Evolutionary conservation across 163 green algal species (phyloP).

Genomic region (Chlorella variabilis): DNA sequence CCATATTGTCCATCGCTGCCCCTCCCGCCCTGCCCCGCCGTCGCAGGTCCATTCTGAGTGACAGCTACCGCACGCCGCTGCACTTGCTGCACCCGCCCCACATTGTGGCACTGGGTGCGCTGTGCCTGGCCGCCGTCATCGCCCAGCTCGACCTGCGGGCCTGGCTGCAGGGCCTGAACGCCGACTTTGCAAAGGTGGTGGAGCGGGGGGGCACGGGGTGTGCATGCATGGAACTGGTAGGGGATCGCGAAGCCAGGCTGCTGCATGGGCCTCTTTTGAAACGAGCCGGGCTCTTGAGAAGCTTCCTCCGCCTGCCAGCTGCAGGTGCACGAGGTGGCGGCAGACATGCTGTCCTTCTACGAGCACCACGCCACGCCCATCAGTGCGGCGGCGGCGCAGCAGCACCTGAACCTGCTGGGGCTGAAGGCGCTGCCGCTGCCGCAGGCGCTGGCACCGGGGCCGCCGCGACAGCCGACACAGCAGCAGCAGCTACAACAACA

Average conservation of each 20-base stretch:
- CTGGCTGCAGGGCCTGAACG: constrained; percentile 21
- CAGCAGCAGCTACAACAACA: constrained; percentile 43
- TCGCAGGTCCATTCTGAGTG: constrained; percentile 72
- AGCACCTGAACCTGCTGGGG: constrained; percentile 14
- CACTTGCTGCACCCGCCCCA: constrained; percentile 75
- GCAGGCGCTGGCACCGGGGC: background rate
- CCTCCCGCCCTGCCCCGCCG: too few species aligned
- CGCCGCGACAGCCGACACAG: background rate
- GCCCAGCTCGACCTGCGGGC: constrained; percentile 4
- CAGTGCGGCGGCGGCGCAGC: background rate
- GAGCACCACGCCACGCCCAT: constrained; percentile 20
- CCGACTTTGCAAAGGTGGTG: constrained; percentile 17
- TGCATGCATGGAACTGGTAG: too few species aligned
- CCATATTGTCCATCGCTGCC: too few species aligned
- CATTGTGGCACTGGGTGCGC: constrained; percentile 72
- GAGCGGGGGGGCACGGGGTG: background rate
- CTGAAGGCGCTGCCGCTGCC: background rate
- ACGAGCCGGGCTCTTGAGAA: background rate
- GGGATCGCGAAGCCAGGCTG: too few species aligned
- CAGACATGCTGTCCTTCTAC: constrained; percentile 31
- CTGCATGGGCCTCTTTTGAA: too few species aligned
- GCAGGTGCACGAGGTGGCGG: constrained; percentile 26
- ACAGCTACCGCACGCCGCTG: constrained; percentile 75
- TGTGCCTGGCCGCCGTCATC: constrained; percentile 39
- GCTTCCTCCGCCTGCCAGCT: background rate